Evolutionary conservation across 2,329 filamentous ascomycete species (phyloP), one percentile per base, ranked within the genome.

Genomic region (Aphanoascus verrucosus): DNA sequence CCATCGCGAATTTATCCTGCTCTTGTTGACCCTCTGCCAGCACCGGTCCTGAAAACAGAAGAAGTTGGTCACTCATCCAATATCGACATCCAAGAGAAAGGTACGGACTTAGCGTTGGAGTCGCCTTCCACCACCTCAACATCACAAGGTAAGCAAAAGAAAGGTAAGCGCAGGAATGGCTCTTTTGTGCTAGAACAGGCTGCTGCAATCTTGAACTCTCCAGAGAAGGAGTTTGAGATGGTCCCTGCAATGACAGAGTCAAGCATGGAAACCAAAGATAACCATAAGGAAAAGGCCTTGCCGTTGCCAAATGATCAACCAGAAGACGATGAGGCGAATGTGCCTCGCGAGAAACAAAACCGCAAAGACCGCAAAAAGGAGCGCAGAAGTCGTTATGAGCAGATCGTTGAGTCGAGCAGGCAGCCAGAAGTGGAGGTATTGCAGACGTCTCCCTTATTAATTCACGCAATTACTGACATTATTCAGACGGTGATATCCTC

Each of bases 341-440:
- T 2, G 37, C 38, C 23, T 14, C 17, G n/a, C n/a, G 20, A 38
- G 35, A 65, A 63, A 53, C 62, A 55, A 43, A 61, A 61, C 48
- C 58, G 57, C 15, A 57, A 57, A 46, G 50, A 56, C 34, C 57
- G 55, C 15, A 55, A 70, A 58, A 67, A 68, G 47, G 62, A 58
- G 40, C 65, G 68, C 55, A 66, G 63, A 57, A 61, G 65, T 58
- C 63, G 61, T 54, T 67, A 70, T 56, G 68, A 68, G 50, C 64
- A 69, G n/a, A 66, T 64, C 57, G 60, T 57, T 38, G 52, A 55
- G 28, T 56, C 54, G 17, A 49, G 54, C 34, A 54, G 49, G 23
- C 40, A 44, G 19, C 46, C 32, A 58, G 56, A 58, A 54, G 65
- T 67, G 60, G 68, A 71, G 67, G 69, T 71, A 70, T 67, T 41